Percentiles rank a stretch among this genome's conserved stretches.
phyloP scores from a whole-genome alignment of 208 protist species.

The Blechomonas ayalai region DNA sequence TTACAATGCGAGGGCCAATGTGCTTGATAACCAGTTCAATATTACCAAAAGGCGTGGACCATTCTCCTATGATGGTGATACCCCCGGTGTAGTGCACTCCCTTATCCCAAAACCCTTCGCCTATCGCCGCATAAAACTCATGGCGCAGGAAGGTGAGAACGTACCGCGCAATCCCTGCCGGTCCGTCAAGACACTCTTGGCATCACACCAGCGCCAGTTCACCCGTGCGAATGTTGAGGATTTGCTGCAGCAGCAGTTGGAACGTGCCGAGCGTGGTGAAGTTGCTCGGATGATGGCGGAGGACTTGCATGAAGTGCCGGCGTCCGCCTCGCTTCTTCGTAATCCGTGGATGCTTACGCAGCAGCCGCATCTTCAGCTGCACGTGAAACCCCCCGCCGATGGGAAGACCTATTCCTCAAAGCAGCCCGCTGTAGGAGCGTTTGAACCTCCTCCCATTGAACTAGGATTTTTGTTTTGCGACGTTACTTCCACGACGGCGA shows the following conservation, averaged over 20 bases:
- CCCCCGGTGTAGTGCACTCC: constrained; percentile 63
- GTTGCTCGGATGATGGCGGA: constrained; percentile 45
- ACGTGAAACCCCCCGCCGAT: not conserved
- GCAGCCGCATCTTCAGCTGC: constrained; percentile 11
- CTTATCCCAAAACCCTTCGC: constrained; percentile 69
- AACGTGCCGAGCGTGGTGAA: constrained; percentile 46
- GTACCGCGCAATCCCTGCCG: no score
- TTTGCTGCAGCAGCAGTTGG: constrained; percentile 51
- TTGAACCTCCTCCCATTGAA: constrained; percentile 6
- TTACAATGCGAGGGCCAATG: constrained; percentile 56
- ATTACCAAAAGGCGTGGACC: constrained; percentile 46
- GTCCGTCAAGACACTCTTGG: constrained; percentile 31
- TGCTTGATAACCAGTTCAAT: constrained; percentile 74
- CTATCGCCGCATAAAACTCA: constrained; percentile 42
- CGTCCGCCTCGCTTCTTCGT: constrained; percentile 16
- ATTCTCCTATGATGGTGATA: constrained; percentile 34
- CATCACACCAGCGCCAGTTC: constrained; percentile 21
- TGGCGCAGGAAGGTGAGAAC: constrained; percentile 9
- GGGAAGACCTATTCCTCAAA: not conserved
- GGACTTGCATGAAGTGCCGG: constrained; percentile 28
- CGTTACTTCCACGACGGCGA: constrained; percentile 9
- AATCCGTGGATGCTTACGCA: constrained; percentile 47
- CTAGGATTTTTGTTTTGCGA: constrained; percentile 58
- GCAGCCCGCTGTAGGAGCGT: not conserved
- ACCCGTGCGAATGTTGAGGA: constrained; percentile 42